phyloP scores from a whole-genome alignment of 768 basidiomycete species.

The Lactifluus volemus region DNA sequence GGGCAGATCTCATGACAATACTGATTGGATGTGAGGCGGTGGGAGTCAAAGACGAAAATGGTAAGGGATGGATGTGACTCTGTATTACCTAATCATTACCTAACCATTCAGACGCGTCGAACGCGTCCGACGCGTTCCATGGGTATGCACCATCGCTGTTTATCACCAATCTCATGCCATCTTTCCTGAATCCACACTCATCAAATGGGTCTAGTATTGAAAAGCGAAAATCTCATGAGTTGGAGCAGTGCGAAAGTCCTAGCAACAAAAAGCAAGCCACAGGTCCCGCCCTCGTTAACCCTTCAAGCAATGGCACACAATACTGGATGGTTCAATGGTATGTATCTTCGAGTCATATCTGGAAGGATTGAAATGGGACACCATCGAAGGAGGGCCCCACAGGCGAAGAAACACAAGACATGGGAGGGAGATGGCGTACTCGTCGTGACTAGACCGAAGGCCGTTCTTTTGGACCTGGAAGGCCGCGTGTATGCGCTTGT shows the following conservation, averaged over 20 bases:
- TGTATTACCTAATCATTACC: not conserved
- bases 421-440: constrained; percentile 84
- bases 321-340: constrained; percentile 82
- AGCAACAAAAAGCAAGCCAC: constrained; percentile 22
- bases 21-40: too few species aligned
- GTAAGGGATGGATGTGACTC: too few species aligned
- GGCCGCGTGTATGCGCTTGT: constrained; percentile 47
- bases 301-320: constrained; percentile 26
- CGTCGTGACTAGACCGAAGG: constrained; percentile 35
- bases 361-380: not conserved
- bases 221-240: constrained; percentile 22
- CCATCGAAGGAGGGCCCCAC: constrained; percentile 48
- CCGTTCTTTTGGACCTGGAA: constrained; percentile 51
- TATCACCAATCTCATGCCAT: constrained; percentile 5
- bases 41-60: too few species aligned
- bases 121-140: constrained; percentile 10
- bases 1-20: not conserved
- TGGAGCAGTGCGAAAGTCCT: constrained; percentile 12
- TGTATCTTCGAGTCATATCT: not conserved
- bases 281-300: not conserved
- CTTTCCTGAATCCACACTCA: constrained; percentile 11
- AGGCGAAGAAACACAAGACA: constrained; percentile 78
- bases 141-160: not conserved
- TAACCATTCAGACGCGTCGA: not conserved
- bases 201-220: not conserved